phyloP scores from a whole-genome alignment of 805 yeast species.

The Candida manassasensis region DNA sequence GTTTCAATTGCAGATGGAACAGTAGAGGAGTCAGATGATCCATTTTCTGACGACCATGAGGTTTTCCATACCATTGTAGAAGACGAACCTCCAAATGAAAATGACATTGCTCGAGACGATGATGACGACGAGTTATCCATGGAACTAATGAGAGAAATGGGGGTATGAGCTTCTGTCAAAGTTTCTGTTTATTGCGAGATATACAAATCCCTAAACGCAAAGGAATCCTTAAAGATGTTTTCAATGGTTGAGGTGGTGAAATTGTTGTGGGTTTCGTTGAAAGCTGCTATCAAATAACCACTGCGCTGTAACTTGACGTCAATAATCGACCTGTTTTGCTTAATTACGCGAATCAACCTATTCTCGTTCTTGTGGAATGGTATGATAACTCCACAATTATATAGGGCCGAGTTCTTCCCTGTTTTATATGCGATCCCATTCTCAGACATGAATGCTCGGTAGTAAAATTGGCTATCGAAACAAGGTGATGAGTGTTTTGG shows the following conservation, averaged over 20 bases:
- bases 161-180: too few relatives aligned
- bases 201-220: constrained; percentile 46
- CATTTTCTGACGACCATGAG: constrained; percentile 21
- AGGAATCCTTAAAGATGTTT: constrained; percentile 34
- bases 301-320: constrained; percentile 48
- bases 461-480: constrained; percentile 37
- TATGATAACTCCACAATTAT: constrained; percentile 48
- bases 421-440: constrained; percentile 45
- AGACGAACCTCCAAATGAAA: constrained; percentile 8
- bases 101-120: constrained; percentile 7
- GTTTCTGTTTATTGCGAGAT: constrained; percentile 14
- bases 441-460: constrained; percentile 44
- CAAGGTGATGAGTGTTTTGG: constrained; percentile 17
- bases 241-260: constrained; percentile 1
- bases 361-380: constrained; percentile 46
- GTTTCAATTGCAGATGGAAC: neutral
- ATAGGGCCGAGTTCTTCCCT: constrained; percentile 24
- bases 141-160: constrained; percentile 37
- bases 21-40: constrained; percentile 14
- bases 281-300: constrained; percentile 48
- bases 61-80: constrained; percentile 7
- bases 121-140: constrained; percentile 24
- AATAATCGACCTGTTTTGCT: constrained; percentile 15
- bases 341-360: constrained; percentile 38
- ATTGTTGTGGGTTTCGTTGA: constrained; percentile 23